Evolutionary conservation across 768 basidiomycete genomes (phyloP), one percentile per base, ranked within the genome.

Genomic region (Gyrodon lividus): DNA sequence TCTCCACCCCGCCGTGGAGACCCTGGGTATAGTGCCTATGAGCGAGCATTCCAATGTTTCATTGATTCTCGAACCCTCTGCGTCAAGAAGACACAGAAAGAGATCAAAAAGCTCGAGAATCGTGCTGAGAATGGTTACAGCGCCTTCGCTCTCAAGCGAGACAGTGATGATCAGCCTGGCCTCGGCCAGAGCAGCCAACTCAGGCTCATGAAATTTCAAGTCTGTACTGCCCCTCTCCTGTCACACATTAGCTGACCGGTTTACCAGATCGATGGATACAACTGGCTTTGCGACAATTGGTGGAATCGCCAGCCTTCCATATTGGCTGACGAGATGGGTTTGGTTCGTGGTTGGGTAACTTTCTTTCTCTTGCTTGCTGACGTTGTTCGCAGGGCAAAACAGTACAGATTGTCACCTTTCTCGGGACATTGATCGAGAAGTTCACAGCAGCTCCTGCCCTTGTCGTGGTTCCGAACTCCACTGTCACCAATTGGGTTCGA

Each of bases 321-420:
- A 56, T 79, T 98, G 19, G 96, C 97, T 3, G 97, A 99, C 65
- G 97, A 98, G 69, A 98, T 99, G 97, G 94, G 94, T 52, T 71
- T 94, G 65, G 92, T 91, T 67, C 46, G 75, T 64, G 23, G 20
- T 37, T 34, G 42, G 20, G 51, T 30, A 9, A 4, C 33, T 23
- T 30, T 20, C 17, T 35, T 48, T 17, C 13, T 41, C 4, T 63
- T 57, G 8, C 31, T 28, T 46, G 22, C 57, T 26, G 42, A 49
- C n/a, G 47, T 13, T 19, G 20, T 41, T 52, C 34, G 19, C 54
- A 92, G 86, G 89, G 91, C 0, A 93, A 92, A 75, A 98, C 95
- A 0, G 90, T 98, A 2, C 95, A 97, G 63, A 86, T 98, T 44
- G 84, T 85, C 23, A 84, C 89, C 0, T 91, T 93, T 67, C 71